Percentiles rank a stretch among this genome's conserved stretches.
Conservation (phyloP, 345 rosid species). For the Dimocarpus longan region DNA sequence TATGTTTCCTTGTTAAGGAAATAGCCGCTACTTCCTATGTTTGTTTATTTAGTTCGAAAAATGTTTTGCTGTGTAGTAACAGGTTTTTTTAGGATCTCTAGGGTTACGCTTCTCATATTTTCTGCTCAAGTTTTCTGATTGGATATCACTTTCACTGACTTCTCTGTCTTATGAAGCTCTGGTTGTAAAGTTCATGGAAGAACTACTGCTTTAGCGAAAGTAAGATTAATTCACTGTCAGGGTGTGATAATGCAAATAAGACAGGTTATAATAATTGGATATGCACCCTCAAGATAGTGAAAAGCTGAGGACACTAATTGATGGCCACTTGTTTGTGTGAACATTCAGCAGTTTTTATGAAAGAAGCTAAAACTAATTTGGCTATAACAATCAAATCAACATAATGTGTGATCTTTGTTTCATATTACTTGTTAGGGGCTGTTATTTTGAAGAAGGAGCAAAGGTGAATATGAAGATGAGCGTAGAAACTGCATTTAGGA, state of each 20-base stretch:
- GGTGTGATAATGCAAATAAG: too few relatives aligned
- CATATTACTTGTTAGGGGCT: slow-evolving; percentile 49
- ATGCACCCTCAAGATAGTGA: not conserved
- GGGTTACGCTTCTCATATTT: not conserved
- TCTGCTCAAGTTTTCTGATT: slow-evolving; percentile 10
- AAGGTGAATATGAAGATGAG: slow-evolving; percentile 62
- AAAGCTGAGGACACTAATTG: not conserved
- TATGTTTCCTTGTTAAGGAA: not conserved
- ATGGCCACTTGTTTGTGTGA: not conserved
- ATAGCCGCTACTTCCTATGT: not conserved
- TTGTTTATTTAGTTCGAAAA: too few relatives aligned
- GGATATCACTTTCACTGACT: not conserved
- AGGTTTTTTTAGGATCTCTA: too few relatives aligned
- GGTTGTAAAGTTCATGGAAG: not conserved
- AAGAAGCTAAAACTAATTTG: not conserved
- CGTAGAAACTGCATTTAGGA: slow-evolving; percentile 58
- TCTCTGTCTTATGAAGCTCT: slow-evolving; percentile 1
- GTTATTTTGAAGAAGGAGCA: slow-evolving; percentile 67
- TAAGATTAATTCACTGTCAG: not conserved
- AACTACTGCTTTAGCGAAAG: not conserved
- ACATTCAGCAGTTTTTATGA: not conserved
- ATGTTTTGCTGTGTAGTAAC: not conserved
- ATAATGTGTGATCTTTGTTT: slow-evolving; percentile 18
- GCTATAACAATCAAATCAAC: not conserved
- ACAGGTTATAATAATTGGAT: too few relatives aligned